phyloP scores from a whole-genome alignment of 495 filamentous ascomycete species.

The Glonium stellatum region DNA sequence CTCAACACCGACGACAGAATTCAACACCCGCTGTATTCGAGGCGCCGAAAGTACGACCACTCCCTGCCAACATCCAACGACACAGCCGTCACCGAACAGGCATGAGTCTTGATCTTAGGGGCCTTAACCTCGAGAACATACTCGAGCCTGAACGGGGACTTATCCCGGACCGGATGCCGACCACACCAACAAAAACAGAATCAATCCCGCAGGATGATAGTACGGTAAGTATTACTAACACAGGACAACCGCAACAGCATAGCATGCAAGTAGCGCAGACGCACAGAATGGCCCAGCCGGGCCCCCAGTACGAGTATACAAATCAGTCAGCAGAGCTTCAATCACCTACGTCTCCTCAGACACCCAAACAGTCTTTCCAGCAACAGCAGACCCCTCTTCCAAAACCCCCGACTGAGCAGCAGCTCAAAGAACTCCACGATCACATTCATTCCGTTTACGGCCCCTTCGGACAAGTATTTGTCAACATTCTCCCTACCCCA shows the following conservation, averaged over 20 bases:
- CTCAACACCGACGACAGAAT: constrained; percentile 78
- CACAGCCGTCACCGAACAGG: constrained; percentile 62
- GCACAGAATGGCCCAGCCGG: constrained; percentile 58
- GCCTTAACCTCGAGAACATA: constrained; percentile 40
- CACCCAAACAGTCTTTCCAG: constrained; percentile 24
- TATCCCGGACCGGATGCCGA: constrained; percentile 28
- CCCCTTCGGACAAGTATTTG: constrained; percentile 24
- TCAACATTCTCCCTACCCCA: constrained; percentile 31
- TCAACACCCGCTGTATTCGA: constrained; percentile 76
- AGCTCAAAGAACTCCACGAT: constrained; percentile 33
- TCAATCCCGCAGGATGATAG: constrained; percentile 42
- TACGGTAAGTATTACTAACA: constrained; percentile 58
- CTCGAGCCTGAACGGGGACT: constrained; percentile 38
- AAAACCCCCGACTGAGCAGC: constrained; percentile 23
- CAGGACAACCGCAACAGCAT: constrained; percentile 54
- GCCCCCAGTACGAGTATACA: constrained; percentile 36
- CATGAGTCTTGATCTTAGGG: constrained; percentile 63
- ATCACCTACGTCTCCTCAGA: constrained; percentile 22
- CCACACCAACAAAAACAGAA: constrained; percentile 19
- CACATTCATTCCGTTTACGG: constrained; percentile 34
- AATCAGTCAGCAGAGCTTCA: constrained; percentile 30
- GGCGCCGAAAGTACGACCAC: constrained; percentile 54
- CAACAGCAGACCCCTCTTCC: constrained; percentile 23
- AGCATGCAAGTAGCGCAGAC: constrained; percentile 67
- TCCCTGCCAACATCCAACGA: constrained; percentile 50